Conservation (phyloP, 2,329 filamentous ascomycete genomes). For the Plenodomus lindquistii region DNA sequence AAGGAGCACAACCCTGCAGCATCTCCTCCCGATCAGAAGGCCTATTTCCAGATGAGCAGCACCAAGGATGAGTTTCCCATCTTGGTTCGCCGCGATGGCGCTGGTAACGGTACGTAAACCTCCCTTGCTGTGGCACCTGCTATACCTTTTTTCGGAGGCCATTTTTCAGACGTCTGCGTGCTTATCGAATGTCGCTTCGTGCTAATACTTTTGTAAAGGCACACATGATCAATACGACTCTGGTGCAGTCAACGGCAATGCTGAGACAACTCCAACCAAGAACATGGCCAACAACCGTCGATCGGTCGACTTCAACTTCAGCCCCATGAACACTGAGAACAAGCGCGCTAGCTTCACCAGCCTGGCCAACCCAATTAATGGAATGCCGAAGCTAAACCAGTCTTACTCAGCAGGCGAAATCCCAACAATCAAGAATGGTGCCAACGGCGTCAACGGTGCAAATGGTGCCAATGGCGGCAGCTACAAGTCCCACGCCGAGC, state of each 20-base stretch:
- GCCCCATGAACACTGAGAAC: constrained; percentile 40
- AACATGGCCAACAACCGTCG: constrained; percentile 48
- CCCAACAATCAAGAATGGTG: constrained; percentile 76
- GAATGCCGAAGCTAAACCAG: constrained; percentile 75
- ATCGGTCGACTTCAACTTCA: constrained; percentile 53
- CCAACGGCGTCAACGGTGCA: constrained; percentile 43
- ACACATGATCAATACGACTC: constrained; percentile 43
- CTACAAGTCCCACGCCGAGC: constrained; percentile 59
- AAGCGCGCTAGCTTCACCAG: constrained; percentile 55
- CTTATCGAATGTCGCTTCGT: constrained; percentile 67
- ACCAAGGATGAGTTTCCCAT: constrained; percentile 88
- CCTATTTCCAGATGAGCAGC: constrained; percentile 70
- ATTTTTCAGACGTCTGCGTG: constrained; percentile 70
- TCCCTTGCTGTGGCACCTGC: constrained; percentile 82
- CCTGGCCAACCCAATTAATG: constrained; percentile 61
- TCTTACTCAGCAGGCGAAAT: constrained; percentile 92
- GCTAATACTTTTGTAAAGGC: constrained; percentile 55
- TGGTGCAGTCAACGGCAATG: constrained; percentile 41
- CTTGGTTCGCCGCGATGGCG: constrained; percentile 67
- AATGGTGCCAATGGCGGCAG: constrained; percentile 39
- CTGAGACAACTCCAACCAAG: constrained; percentile 49
- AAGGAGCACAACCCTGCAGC: constrained; percentile 56
- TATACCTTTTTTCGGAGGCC: too few species aligned
- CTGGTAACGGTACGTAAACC: constrained; percentile 64
- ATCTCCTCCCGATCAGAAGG: constrained; percentile 66